A percentile compares a stretch with the other conserved stretches of the same genome.
Evolutionary conservation across 495 filamentous ascomycete species (phyloP).

Genomic region (Penicillium maclennaniae): DNA sequence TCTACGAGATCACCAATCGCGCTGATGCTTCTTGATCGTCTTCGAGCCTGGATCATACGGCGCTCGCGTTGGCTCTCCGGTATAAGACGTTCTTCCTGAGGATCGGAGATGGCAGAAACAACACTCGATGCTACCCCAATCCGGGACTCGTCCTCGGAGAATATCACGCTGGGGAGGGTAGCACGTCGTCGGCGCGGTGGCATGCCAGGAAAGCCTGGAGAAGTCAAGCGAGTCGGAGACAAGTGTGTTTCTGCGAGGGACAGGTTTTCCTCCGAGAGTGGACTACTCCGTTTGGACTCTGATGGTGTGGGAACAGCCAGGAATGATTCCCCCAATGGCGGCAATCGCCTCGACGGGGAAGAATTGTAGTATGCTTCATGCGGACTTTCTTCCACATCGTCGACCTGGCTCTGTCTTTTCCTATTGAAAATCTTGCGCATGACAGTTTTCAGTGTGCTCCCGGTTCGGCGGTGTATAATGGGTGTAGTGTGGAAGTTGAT

Average conservation of each 20-base stretch:
- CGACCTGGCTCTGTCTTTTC: constrained; percentile 38
- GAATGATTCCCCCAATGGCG: constrained; percentile 12
- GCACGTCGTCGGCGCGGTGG: constrained; percentile 34
- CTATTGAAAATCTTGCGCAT: constrained; percentile 48
- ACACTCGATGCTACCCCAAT: constrained; percentile 27
- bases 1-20: constrained; percentile 23
- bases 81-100: constrained; percentile 21
- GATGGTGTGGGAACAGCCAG: constrained; percentile 22
- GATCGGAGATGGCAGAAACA: constrained; percentile 25
- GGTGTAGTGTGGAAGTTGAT: constrained; percentile 23
- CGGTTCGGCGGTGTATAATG: constrained; percentile 35
- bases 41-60: constrained; percentile 21
- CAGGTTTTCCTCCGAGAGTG: constrained; percentile 21
- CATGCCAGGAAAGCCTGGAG: constrained; percentile 19
- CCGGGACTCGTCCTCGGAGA: constrained; percentile 40
- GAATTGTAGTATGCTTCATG: constrained; percentile 15
- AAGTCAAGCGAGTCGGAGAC: constrained; percentile 23
- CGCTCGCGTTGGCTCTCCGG: constrained; percentile 17
- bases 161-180: constrained; percentile 43
- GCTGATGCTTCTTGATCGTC: constrained; percentile 32
- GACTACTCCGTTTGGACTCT: constrained; percentile 27
- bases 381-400: constrained; percentile 28
- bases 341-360: background rate
- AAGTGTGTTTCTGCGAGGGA: constrained; percentile 20
- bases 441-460: constrained; percentile 44